phyloP scores from a whole-genome alignment of 352 stramenopile species.

The Globisporangium mamillatum region DNA sequence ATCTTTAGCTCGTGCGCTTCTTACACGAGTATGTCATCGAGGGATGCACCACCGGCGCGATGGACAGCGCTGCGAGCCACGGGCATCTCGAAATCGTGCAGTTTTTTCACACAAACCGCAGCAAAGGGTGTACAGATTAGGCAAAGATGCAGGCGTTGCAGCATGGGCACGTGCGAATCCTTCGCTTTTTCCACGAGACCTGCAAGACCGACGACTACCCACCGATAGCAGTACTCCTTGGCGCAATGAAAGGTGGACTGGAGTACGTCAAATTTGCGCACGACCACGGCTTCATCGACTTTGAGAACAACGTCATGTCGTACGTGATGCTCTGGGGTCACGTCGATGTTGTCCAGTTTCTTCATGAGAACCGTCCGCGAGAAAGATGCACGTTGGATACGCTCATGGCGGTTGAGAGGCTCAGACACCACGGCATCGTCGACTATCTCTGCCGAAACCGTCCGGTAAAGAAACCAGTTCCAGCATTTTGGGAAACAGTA shows the following conservation, averaged over 20 bases:
- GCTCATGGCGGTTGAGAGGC: not conserved
- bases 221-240: too few species aligned
- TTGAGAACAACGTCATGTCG: not conserved
- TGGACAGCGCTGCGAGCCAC: not conserved
- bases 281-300: not conserved
- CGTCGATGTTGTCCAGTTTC: not conserved
- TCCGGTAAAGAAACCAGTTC: not conserved
- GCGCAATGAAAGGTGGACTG: not conserved
- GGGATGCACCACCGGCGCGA: not conserved
- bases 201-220: not conserved
- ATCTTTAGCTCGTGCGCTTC: not conserved
- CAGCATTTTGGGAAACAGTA: not conserved
- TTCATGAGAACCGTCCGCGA: not conserved
- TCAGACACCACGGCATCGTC: not conserved
- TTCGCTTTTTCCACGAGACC: not conserved
- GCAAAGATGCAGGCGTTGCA: not conserved
- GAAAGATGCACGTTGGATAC: not conserved
- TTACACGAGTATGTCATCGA: not conserved
- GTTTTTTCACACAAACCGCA: not conserved
- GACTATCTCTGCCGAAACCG: not conserved
- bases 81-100: not conserved
- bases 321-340: not conserved
- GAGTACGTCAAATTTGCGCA: not conserved
- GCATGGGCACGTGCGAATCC: not conserved
- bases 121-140: not conserved